phyloP scores from a whole-genome alignment of 179 eudicot genomes.

The Corrigiola litoralis region DNA sequence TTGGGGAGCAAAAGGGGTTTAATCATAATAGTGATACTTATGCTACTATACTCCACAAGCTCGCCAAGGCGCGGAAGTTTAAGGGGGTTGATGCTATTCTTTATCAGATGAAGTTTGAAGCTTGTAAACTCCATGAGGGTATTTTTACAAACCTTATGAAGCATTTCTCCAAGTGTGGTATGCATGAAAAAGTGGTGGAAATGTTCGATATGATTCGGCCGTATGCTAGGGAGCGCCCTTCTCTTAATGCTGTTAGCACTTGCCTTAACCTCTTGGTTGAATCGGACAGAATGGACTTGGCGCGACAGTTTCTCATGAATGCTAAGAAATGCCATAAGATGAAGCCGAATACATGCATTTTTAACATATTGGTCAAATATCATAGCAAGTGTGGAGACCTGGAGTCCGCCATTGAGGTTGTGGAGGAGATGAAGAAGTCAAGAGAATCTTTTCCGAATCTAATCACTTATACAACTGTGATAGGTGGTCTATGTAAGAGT shows the following conservation, averaged over 20 bases:
- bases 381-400: constrained; percentile 74
- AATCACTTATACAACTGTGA: constrained; percentile 80
- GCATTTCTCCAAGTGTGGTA: constrained; percentile 58
- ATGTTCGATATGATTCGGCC: constrained; percentile 62
- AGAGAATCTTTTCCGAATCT: constrained; percentile 62
- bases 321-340: constrained; percentile 44
- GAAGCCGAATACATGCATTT: constrained; percentile 81
- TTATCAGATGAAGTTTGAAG: constrained; percentile 70
- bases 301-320: constrained; percentile 45
- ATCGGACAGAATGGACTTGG: constrained; percentile 57
- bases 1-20: constrained; percentile 69
- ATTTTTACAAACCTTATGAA: constrained; percentile 77
- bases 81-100: constrained; percentile 63
- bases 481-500: constrained; percentile 58
- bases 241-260: constrained; percentile 75
- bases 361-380: constrained; percentile 81
- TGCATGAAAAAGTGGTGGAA: constrained; percentile 63
- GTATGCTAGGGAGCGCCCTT: constrained; percentile 68
- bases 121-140: constrained; percentile 79
- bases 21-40: constrained; percentile 74
- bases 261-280: constrained; percentile 86
- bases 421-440: constrained; percentile 79
- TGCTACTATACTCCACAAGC: constrained; percentile 61
- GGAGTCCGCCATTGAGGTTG: constrained; percentile 66
- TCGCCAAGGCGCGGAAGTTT: constrained; percentile 59